A percentile compares a stretch with the other conserved stretches of the same genome.
These are phyloP conservation scores for Fusarium sp. DNA, from an alignment of 2,329 filamentous ascomycete species.

Conservation along the genomic window DNA sequence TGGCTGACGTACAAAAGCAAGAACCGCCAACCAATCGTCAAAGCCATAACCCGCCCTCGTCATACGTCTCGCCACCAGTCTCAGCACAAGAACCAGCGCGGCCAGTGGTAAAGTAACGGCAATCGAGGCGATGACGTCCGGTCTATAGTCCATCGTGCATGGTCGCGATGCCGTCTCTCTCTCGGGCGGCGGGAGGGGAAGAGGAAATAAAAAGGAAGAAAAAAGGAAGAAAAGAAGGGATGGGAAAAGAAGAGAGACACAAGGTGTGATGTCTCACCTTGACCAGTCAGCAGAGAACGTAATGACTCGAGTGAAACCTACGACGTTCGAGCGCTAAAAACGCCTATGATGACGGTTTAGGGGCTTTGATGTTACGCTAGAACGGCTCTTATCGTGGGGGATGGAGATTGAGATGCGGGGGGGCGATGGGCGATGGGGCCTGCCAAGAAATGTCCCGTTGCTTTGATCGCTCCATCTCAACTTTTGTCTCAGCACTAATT, in stretches of 20 bases:
- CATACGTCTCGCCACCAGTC: constrained; percentile 30
- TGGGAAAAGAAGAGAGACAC: background rate
- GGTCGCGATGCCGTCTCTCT: background rate
- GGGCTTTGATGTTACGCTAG: background rate
- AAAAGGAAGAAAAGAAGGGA: background rate
- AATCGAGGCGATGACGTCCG: constrained; percentile 31
- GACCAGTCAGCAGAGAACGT: constrained; percentile 6
- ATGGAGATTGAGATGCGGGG: background rate
- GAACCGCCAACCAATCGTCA: constrained; percentile 36
- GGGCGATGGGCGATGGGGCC: too few relatives aligned
- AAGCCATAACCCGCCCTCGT: constrained; percentile 32
- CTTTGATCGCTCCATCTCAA: background rate
- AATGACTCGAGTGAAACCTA: constrained; percentile 4
- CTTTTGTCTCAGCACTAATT: too few relatives aligned
- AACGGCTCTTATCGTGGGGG: background rate
- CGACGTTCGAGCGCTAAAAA: background rate
- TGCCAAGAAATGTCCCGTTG: background rate
- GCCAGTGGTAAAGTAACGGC: constrained; percentile 32
- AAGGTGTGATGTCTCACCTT: constrained; percentile 9
- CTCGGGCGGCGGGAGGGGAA: background rate
- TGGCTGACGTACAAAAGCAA: constrained; percentile 29
- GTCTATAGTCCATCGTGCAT: constrained; percentile 34
- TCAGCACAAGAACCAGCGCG: constrained; percentile 28
- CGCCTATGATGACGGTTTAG: background rate
- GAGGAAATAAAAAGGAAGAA: constrained; percentile 3